A percentile compares a stretch with the other conserved stretches of the same genome.
These are phyloP conservation scores for Pyrenophora graminea DNA, from an alignment of 2,329 filamentous ascomycete genomes.

Conservation along the genomic window DNA sequence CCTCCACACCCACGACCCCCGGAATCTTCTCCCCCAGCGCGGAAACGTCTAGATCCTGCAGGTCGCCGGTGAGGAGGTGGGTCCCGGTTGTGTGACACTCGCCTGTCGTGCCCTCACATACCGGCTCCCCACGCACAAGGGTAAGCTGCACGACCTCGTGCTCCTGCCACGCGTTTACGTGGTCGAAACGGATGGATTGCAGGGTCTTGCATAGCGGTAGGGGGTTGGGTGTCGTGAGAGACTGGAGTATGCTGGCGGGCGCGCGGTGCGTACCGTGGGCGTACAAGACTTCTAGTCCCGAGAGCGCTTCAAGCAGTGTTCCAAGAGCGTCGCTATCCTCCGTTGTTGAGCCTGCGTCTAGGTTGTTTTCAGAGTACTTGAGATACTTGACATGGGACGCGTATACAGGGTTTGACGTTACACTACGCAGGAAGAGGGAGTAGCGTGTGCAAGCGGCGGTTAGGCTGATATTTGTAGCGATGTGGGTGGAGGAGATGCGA, in stretches of 20 bases:
- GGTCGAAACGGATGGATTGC: neutral
- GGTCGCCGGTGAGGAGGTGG: neutral
- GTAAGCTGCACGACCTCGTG: conserved; percentile 3
- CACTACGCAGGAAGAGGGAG: conserved; percentile 8
- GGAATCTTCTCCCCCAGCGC: neutral
- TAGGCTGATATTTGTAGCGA: conserved; percentile 10
- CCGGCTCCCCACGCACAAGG: neutral
- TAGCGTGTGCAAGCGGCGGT: conserved; percentile 2
- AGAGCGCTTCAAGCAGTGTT: conserved; percentile 3
- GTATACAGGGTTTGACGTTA: conserved; percentile 1
- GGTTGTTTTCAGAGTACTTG: neutral
- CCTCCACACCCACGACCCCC: neutral
- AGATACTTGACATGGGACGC: conserved; percentile 10
- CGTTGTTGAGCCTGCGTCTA: neutral
- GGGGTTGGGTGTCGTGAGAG: neutral
- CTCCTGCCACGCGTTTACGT: conserved; percentile 5
- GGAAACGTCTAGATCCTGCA: neutral
- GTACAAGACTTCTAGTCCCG: neutral
- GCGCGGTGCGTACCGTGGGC: neutral
- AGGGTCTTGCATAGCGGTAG: conserved; percentile 7
- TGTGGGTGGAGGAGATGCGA: conserved; percentile 9
- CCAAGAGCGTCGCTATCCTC: neutral
- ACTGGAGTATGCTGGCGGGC: neutral
- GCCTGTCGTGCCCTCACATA: too few species aligned
- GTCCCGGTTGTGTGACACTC: neutral